A percentile compares a stretch with the other conserved stretches of the same genome.
Evolutionary conservation across 106 monocot species (phyloP).

Genomic region (Dioscorea dumetorum): DNA sequence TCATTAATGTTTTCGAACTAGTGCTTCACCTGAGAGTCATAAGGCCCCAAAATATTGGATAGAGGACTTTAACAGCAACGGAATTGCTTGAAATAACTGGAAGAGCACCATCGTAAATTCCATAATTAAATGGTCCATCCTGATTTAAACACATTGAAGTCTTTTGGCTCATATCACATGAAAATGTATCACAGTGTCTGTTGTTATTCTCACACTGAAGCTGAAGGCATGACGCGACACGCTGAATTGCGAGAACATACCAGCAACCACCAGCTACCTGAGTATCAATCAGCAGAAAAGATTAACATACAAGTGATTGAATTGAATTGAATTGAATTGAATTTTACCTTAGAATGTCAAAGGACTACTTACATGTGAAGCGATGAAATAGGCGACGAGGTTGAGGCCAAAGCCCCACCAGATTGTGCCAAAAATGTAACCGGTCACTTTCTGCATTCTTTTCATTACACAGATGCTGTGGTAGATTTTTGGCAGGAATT

Average conservation of each 20-base stretch:
- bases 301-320: too few species aligned
- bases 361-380: slow-evolving; percentile 72
- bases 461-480: slow-evolving; percentile 74
- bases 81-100: slow-evolving; percentile 82
- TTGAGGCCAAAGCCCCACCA: slow-evolving; percentile 98
- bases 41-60: slow-evolving; percentile 94
- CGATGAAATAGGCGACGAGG: slow-evolving; percentile 87
- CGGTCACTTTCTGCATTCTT: slow-evolving; percentile 94
- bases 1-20: not conserved
- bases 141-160: slow-evolving; percentile 34
- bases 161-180: slow-evolving; percentile 12
- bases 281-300: not conserved
- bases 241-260: slow-evolving; percentile 93
- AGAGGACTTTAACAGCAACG: slow-evolving; percentile 75
- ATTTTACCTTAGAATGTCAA: not conserved
- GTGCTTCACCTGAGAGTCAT: slow-evolving; percentile 74
- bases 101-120: slow-evolving; percentile 72
- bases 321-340: not conserved
- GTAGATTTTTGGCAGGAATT: slow-evolving; percentile 84
- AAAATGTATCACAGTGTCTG: slow-evolving; percentile 29
- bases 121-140: slow-evolving; percentile 63
- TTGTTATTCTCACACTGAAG: slow-evolving; percentile 53
- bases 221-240: slow-evolving; percentile 56
- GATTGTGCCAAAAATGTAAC: slow-evolving; percentile 86
- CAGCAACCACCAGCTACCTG: slow-evolving; percentile 93